phyloP scores from a whole-genome alignment of 2,329 filamentous ascomycete genomes.

The Hymenoscyphus fructigenus region DNA sequence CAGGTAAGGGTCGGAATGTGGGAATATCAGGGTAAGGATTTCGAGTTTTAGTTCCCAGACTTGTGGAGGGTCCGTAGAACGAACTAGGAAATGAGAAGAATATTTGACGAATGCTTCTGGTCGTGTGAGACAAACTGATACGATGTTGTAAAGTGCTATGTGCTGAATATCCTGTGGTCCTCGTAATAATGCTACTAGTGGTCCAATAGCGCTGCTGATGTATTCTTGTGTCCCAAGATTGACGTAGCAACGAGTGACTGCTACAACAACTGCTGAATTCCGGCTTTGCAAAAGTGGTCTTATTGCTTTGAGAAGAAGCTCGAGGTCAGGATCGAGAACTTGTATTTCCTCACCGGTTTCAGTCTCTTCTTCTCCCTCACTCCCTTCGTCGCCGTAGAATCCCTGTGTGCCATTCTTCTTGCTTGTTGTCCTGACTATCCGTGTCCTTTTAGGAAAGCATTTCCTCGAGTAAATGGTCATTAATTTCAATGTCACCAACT shows the following conservation, averaged over 20 bases:
- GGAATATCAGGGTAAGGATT: conserved; percentile 85
- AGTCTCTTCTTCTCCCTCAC: conserved; percentile 41
- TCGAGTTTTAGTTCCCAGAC: conserved; percentile 94
- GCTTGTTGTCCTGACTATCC: conserved; percentile 51
- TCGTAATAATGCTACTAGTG: conserved; percentile 80
- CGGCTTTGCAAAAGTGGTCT: conserved; percentile 86
- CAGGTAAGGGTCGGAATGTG: conserved; percentile 69
- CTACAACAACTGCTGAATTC: conserved; percentile 88
- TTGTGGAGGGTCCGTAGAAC: conserved; percentile 72
- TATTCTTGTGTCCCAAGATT: conserved; percentile 80
- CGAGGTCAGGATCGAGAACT: conserved; percentile 76
- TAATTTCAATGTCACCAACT: conserved; percentile 77
- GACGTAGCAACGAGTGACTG: conserved; percentile 80
- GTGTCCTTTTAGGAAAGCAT: conserved; percentile 76
- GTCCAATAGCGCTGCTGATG: conserved; percentile 73
- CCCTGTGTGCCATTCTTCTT: conserved; percentile 58
- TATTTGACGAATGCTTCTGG: conserved; percentile 85
- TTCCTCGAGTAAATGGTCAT: conserved; percentile 82
- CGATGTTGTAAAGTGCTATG: conserved; percentile 89
- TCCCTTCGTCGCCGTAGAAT: conserved; percentile 73
- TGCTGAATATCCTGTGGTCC: conserved; percentile 85
- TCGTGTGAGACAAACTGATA: conserved; percentile 78
- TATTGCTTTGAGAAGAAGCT: conserved; percentile 75
- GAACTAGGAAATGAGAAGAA: conserved; percentile 84
- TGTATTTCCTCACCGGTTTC: conserved; percentile 50